Conservation (phyloP, 345 rosid species). For the Eucalyptus erythrocorys region DNA sequence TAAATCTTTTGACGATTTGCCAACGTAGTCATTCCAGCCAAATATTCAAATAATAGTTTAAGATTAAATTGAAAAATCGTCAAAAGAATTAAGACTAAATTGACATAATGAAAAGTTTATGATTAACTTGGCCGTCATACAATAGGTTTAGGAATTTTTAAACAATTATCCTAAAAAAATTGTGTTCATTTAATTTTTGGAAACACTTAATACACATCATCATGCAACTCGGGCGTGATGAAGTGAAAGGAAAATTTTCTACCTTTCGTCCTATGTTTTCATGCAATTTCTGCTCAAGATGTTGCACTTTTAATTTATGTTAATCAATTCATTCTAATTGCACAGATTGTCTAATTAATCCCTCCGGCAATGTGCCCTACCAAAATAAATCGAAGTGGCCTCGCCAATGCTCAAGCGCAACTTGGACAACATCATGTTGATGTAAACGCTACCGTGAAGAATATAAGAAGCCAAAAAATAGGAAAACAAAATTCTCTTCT, state of each 20-base stretch:
- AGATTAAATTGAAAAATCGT: neutral
- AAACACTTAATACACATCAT: neutral
- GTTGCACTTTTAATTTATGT: neutral
- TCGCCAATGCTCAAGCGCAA: neutral
- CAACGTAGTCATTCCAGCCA: neutral
- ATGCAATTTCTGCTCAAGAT: neutral
- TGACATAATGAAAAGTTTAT: rapidly evolving
- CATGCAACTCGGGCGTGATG: neutral
- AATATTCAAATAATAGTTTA: too few relatives aligned
- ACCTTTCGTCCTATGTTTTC: neutral
- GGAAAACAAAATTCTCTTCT: neutral
- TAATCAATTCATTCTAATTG: neutral
- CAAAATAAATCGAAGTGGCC: neutral
- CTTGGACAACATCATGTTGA: neutral
- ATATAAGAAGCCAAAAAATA: neutral
- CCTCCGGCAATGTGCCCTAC: neutral
- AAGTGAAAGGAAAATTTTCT: neutral
- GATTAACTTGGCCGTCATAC: rapidly evolving
- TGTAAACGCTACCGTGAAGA: neutral
- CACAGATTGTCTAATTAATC: neutral
- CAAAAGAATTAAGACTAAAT: too few relatives aligned
- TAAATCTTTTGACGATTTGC: rapidly evolving
- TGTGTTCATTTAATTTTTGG: neutral
- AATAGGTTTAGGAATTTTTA: neutral
- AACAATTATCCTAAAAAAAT: too few relatives aligned